Percentiles rank a stretch among this genome's conserved stretches.
These are phyloP conservation scores for Candida pseudofarinosa DNA, from an alignment of 805 yeast genomes.

Conservation along the genomic window DNA sequence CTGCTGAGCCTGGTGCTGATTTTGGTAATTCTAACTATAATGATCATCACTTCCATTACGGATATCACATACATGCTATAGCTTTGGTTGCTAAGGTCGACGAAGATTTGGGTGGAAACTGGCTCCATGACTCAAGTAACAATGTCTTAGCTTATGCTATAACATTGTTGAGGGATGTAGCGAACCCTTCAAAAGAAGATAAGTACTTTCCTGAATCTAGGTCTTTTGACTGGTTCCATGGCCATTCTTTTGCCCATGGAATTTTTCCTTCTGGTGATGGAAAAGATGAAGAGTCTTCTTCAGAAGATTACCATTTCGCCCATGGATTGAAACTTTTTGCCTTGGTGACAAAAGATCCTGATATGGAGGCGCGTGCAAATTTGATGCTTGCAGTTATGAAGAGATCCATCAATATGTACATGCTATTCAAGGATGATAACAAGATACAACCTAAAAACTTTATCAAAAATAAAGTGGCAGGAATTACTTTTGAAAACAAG, in stretches of 20 bases:
- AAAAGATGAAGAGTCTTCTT: slow-evolving; percentile 68
- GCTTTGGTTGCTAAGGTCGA: slow-evolving; percentile 61
- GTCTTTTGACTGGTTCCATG: slow-evolving; percentile 70
- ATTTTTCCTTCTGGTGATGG: slow-evolving; percentile 69
- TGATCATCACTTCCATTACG: slow-evolving; percentile 76
- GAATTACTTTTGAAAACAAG: slow-evolving; percentile 70
- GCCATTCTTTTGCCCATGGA: slow-evolving; percentile 80
- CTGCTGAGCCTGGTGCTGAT: slow-evolving; percentile 62
- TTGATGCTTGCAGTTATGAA: slow-evolving; percentile 59
- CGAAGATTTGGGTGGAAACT: slow-evolving; percentile 16
- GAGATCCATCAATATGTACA: slow-evolving; percentile 52
- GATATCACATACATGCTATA: slow-evolving; percentile 69
- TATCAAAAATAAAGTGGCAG: slow-evolving; percentile 63
- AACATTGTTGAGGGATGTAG: slow-evolving; percentile 61
- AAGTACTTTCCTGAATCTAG: slow-evolving; percentile 60
- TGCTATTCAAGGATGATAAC: slow-evolving; percentile 52
- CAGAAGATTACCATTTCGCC: slow-evolving; percentile 70
- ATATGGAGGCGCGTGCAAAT: slow-evolving; percentile 52
- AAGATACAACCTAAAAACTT: slow-evolving; percentile 52
- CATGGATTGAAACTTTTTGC: slow-evolving; percentile 70
- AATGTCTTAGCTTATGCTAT: slow-evolving; percentile 48
- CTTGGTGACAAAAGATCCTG: slow-evolving; percentile 46
- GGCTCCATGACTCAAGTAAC: slow-evolving; percentile 27
- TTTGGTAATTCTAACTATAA: slow-evolving; percentile 69
- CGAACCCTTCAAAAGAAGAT: slow-evolving; percentile 55